Percentiles rank a stretch among this genome's conserved stretches.
Conservation (phyloP, 306 rosid species). For the Pterocarpus santalinus region DNA sequence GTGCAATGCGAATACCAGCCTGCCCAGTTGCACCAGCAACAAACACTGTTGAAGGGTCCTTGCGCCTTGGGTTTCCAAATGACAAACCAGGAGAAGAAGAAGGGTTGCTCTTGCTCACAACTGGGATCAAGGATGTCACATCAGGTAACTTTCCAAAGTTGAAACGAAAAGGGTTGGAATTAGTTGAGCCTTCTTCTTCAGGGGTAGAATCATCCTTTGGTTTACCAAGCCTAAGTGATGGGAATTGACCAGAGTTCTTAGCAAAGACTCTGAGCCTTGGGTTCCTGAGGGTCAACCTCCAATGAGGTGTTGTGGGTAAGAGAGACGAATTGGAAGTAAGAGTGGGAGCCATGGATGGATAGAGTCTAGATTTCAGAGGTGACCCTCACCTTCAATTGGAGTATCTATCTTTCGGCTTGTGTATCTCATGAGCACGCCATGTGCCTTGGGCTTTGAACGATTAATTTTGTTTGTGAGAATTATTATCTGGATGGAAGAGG, state of each 20-base stretch:
- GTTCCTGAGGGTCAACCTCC: slow-evolving; percentile 53
- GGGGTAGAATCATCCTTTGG: slow-evolving; percentile 41
- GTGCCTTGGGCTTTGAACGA: neutral
- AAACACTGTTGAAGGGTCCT: slow-evolving; percentile 83
- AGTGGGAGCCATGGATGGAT: slow-evolving; percentile 74
- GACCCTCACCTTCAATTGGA: slow-evolving; percentile 32
- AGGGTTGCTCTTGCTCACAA: slow-evolving; percentile 48
- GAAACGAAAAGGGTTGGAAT: slow-evolving; percentile 67
- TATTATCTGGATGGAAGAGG: slow-evolving; percentile 70
- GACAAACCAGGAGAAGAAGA: slow-evolving; percentile 67
- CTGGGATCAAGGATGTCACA: slow-evolving; percentile 75
- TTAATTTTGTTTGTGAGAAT: slow-evolving; percentile 39
- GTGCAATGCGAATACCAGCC: slow-evolving; percentile 88
- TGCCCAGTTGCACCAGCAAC: slow-evolving; percentile 93
- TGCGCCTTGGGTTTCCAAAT: slow-evolving; percentile 71
- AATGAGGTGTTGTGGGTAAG: slow-evolving; percentile 59
- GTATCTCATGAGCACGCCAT: neutral
- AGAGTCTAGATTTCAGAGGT: slow-evolving; percentile 36
- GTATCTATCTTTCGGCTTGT: too few species aligned
- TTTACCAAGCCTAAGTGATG: slow-evolving; percentile 71
- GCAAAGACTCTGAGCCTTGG: slow-evolving; percentile 60
- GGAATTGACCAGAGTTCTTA: slow-evolving; percentile 61
- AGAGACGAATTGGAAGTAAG: slow-evolving; percentile 77
- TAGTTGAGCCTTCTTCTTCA: slow-evolving; percentile 49
- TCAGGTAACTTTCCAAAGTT: slow-evolving; percentile 77